phyloP scores from a whole-genome alignment of 2,329 filamentous ascomycete genomes.

The Fonsecaea erecta region DNA sequence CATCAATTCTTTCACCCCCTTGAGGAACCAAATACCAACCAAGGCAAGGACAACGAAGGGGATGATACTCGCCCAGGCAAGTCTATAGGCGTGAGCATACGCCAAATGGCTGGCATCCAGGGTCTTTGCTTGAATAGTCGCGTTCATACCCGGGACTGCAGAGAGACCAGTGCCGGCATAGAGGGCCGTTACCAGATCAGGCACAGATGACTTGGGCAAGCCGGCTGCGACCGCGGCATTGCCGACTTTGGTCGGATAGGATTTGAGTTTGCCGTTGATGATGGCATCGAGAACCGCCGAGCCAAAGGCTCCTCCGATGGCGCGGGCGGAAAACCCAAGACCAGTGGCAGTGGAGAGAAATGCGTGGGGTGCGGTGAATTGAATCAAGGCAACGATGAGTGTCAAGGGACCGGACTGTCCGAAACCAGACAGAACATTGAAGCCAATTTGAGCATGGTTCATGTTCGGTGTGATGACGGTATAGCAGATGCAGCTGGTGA shows the following conservation, averaged over 20 bases:
- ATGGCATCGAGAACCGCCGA: conserved; percentile 59
- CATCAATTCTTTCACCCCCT: conserved; percentile 58
- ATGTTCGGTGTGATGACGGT: conserved; percentile 51
- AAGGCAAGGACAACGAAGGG: conserved; percentile 59
- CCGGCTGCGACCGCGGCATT: conserved; percentile 52
- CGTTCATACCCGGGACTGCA: conserved; percentile 46
- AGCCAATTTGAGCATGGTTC: conserved; percentile 53
- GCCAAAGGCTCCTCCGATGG: conserved; percentile 60
- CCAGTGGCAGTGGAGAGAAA: conserved; percentile 60
- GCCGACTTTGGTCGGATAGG: conserved; percentile 49
- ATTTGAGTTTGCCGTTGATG: conserved; percentile 54
- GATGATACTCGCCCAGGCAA: conserved; percentile 58
- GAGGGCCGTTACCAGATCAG: conserved; percentile 48
- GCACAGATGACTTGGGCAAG: conserved; percentile 46
- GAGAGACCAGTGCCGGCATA: conserved; percentile 42
- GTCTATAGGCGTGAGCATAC: conserved; percentile 55
- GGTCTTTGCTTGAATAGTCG: conserved; percentile 47
- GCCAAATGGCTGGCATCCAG: conserved; percentile 49
- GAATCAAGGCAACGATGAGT: conserved; percentile 56
- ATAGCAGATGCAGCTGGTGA: conserved; percentile 52
- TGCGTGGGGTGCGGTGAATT: conserved; percentile 59
- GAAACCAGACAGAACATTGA: conserved; percentile 55
- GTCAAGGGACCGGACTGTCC: conserved; percentile 58
- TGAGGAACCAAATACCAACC: conserved; percentile 51
- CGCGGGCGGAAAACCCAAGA: conserved; percentile 58